Evolutionary conservation across 805 yeast genomes (phyloP).

Genomic region (Lipomyces yamadae): DNA sequence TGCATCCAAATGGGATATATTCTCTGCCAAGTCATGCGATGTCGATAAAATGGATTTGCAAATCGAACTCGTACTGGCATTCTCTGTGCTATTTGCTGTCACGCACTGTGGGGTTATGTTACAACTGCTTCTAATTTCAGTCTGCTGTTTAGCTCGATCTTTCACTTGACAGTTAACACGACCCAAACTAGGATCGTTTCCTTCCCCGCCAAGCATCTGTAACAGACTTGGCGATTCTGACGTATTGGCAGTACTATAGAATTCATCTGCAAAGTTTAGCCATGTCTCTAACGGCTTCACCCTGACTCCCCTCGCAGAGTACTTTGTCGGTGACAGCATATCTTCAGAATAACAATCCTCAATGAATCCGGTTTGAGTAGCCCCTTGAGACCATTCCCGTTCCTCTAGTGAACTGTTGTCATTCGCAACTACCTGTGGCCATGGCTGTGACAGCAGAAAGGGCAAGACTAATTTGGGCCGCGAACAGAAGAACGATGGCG

Average conservation of each 20-base stretch:
- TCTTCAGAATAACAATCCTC: not conserved
- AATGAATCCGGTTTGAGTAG: not conserved
- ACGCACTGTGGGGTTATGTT: not conserved
- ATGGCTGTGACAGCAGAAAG: not conserved
- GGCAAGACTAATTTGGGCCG: not conserved
- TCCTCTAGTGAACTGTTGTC: not conserved
- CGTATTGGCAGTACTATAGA: not conserved
- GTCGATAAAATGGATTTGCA: not conserved
- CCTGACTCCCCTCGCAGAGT: not conserved
- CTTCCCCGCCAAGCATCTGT: not conserved
- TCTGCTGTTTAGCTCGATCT: not conserved
- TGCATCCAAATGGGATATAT: not conserved
- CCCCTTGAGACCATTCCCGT: not conserved
- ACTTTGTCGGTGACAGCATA: constrained; percentile 3
- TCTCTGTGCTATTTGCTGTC: not conserved
- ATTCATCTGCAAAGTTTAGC: not conserved
- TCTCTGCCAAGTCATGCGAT: not conserved
- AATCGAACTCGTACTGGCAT: not conserved
- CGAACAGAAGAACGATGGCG: not conserved
- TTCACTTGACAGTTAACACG: not conserved
- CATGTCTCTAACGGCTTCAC: not conserved
- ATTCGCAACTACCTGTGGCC: not conserved
- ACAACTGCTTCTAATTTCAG: not conserved
- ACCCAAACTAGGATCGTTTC: not conserved
- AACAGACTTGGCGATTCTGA: not conserved